Percentiles rank a stretch among this genome's conserved stretches.
phyloP scores from a whole-genome alignment of 177 flowering plant genomes.

The Vitis hybrid region DNA sequence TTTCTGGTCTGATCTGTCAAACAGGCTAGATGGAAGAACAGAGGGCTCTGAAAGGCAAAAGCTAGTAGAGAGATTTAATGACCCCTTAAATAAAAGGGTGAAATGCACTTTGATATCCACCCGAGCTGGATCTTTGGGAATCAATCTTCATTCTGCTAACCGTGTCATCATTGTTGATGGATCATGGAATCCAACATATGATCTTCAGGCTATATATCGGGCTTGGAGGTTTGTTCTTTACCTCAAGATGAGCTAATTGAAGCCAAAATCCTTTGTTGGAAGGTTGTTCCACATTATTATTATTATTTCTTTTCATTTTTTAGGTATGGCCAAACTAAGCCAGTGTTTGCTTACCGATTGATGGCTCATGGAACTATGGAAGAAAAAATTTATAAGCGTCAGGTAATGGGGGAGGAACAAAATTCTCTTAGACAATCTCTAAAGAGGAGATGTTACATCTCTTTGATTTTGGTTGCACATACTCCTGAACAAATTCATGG shows the following conservation, averaged over 20 bases:
- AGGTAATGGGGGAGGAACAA: constrained; percentile 44
- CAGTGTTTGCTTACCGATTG: constrained; percentile 93
- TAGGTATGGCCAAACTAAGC: constrained; percentile 96
- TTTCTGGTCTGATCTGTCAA: constrained; percentile 16
- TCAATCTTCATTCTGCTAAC: constrained; percentile 95
- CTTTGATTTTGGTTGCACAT: constrained; percentile 68
- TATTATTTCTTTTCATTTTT: constrained; percentile 12
- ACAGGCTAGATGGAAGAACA: constrained; percentile 94
- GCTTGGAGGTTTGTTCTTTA: constrained; percentile 78
- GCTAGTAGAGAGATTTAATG: constrained; percentile 88
- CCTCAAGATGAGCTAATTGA: background rate
- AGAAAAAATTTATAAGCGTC: constrained; percentile 98
- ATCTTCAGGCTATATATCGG: constrained; percentile 97
- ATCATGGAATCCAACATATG: constrained; percentile 98
- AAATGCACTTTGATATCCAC: constrained; percentile 94
- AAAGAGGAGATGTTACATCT: constrained; percentile 95
- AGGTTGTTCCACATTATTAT: background rate
- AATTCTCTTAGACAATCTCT: constrained; percentile 64
- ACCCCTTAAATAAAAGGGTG: constrained; percentile 74
- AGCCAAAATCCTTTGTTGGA: no score
- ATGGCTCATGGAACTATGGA: constrained; percentile 99
- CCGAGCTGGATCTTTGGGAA: constrained; percentile 94
- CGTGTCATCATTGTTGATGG: constrained; percentile 97
- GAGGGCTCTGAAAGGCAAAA: constrained; percentile 85
- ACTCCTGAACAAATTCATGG: no score